Conservation (phyloP, 768 basidiomycete species). For the Coprinellus micaceus region DNA sequence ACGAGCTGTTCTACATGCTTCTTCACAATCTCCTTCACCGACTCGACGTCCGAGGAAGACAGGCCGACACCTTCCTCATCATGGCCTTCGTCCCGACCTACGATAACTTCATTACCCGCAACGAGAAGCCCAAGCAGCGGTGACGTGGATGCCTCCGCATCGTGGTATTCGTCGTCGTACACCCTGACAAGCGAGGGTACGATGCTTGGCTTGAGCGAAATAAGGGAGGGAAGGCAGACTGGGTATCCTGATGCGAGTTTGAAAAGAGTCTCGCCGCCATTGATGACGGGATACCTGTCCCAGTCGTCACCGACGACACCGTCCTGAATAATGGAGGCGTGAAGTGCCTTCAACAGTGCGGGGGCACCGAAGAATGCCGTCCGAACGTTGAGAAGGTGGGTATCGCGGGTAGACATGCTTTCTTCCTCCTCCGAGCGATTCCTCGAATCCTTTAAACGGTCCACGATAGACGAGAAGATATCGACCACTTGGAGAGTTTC, state of each 20-base stretch:
- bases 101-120: not conserved
- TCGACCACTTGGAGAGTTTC: too few relatives aligned
- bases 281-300: conserved; percentile 9
- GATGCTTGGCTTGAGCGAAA: not conserved
- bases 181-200: conserved; percentile 11
- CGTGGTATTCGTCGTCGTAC: conserved; percentile 12
- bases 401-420: too few relatives aligned
- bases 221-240: conserved; percentile 8
- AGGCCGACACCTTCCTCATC: too few relatives aligned
- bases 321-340: too few relatives aligned
- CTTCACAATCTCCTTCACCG: not conserved
- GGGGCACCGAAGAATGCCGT: too few relatives aligned
- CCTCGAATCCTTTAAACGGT: too few relatives aligned
- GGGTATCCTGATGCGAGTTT: conserved; percentile 12
- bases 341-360: too few relatives aligned
- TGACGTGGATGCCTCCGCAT: conserved; percentile 2
- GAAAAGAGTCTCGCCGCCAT: conserved; percentile 2
- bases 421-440: too few relatives aligned
- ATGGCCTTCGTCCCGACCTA: conserved; percentile 6
- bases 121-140: conserved; percentile 13
- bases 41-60: too few relatives aligned
- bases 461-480: too few relatives aligned
- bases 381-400: too few relatives aligned
- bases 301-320: too few relatives aligned
- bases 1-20: conserved; percentile 8